Evolutionary conservation across 345 rosid genomes (phyloP).

Genomic region (Firmiana major): DNA sequence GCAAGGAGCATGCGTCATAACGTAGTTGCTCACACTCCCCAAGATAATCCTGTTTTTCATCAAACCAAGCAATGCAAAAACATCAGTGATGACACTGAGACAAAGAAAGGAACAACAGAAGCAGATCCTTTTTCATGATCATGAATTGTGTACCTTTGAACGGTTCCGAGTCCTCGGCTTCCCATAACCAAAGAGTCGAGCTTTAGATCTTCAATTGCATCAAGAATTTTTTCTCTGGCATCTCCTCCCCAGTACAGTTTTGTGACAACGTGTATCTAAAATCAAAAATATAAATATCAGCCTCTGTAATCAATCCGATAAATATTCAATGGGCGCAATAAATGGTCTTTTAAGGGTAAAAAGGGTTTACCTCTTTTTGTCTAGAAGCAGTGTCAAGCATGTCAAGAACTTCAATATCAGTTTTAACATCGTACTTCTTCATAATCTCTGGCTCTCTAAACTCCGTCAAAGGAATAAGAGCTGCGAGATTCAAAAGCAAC

Average conservation of each 20-base stretch:
- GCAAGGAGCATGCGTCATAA: constrained; percentile 48
- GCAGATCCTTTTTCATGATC: background rate
- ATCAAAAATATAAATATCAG: background rate
- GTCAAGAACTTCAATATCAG: constrained; percentile 65
- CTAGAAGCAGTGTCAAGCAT: constrained; percentile 81
- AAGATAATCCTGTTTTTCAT: constrained; percentile 59
- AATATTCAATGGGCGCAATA: too few species aligned
- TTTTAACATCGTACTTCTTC: constrained; percentile 55
- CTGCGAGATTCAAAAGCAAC: constrained; percentile 30
- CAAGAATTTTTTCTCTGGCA: constrained; percentile 78
- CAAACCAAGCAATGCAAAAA: constrained; percentile 1
- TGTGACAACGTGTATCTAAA: constrained; percentile 46
- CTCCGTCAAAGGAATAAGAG: constrained; percentile 82
- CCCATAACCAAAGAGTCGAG: constrained; percentile 88
- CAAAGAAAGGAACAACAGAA: background rate
- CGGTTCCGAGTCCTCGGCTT: constrained; percentile 90
- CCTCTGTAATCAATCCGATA: background rate
- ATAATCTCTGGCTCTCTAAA: constrained; percentile 72
- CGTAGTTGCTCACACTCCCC: constrained; percentile 63
- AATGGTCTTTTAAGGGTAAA: background rate
- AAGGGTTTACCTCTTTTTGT: constrained; percentile 65
- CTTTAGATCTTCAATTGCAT: constrained; percentile 70
- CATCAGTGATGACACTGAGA: background rate
- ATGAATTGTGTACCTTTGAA: constrained; percentile 45
- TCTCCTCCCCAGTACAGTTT: constrained; percentile 96